phyloP scores from a whole-genome alignment of 106 monocot genomes.

The Allium sativum region DNA sequence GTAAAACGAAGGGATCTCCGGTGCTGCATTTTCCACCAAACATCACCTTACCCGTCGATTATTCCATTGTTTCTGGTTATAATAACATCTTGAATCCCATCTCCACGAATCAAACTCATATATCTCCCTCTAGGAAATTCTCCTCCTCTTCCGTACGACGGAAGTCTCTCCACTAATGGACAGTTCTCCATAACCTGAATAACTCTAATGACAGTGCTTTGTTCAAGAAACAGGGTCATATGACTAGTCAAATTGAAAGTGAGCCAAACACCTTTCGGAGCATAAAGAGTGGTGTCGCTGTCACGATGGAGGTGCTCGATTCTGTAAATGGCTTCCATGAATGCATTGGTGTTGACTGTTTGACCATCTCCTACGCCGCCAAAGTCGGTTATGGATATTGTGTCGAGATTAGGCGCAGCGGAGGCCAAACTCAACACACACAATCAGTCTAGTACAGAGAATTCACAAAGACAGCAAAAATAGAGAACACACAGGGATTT shows the following conservation, averaged over 20 bases:
- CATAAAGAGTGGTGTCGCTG: constrained; percentile 51
- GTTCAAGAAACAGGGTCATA: constrained; percentile 82
- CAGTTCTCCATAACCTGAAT: constrained; percentile 46
- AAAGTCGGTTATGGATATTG: constrained; percentile 25
- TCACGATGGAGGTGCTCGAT: constrained; percentile 44
- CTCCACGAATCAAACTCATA: constrained; percentile 62
- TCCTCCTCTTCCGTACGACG: constrained; percentile 80
- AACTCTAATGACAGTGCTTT: constrained; percentile 70
- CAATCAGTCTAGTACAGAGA: no score
- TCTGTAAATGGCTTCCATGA: constrained; percentile 56
- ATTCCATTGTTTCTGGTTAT: constrained; percentile 79
- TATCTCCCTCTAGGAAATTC: constrained; percentile 71
- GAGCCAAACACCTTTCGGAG: constrained; percentile 75
- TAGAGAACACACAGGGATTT: no score
- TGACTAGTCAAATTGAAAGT: constrained; percentile 93
- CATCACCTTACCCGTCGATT: constrained; percentile 89
- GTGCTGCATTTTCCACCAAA: constrained; percentile 97
- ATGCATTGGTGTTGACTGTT: constrained; percentile 31
- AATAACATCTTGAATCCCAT: constrained; percentile 61
- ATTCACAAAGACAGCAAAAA: no score
- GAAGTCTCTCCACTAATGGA: constrained; percentile 59
- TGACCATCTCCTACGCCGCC: constrained; percentile 31
- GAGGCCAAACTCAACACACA: no score
- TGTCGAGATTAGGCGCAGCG: no score
- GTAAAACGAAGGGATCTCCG: constrained; percentile 14